A percentile compares a stretch with the other conserved stretches of the same genome.
These are phyloP conservation scores for Dothideomycetes sp. DNA, from an alignment of 2,329 filamentous ascomycete species.

Conservation along the genomic window DNA sequence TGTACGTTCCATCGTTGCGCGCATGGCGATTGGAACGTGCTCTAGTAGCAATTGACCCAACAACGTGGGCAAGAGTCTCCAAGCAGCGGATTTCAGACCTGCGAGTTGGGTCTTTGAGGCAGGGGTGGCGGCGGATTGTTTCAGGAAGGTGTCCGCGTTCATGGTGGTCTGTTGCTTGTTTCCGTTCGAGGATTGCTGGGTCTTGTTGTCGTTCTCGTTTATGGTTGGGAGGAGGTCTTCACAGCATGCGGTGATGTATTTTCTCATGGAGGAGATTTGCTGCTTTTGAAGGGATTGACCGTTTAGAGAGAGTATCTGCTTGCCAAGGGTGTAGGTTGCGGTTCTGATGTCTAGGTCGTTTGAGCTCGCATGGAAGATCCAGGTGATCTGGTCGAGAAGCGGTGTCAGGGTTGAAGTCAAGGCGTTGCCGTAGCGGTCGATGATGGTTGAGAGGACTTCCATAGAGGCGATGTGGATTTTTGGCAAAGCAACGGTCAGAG, in stretches of 20 bases:
- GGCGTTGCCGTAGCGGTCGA: conserved; percentile 49
- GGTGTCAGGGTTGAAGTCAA: conserved; percentile 53
- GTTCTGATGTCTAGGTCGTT: conserved; percentile 46
- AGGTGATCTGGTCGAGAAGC: conserved; percentile 61
- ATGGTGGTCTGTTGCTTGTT: conserved; percentile 32
- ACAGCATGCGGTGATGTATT: conserved; percentile 60
- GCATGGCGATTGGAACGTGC: conserved; percentile 59
- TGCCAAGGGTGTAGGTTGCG: conserved; percentile 51
- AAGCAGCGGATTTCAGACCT: conserved; percentile 49
- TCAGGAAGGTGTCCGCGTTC: conserved; percentile 67
- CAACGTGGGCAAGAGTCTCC: conserved; percentile 50
- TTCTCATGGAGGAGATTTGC: conserved; percentile 53
- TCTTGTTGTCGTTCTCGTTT: conserved; percentile 21
- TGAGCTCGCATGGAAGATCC: conserved; percentile 54
- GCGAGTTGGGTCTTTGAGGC: conserved; percentile 27
- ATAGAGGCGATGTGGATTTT: conserved; percentile 65
- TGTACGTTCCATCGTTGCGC: conserved; percentile 70
- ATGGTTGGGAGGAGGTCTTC: conserved; percentile 54
- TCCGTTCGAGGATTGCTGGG: conserved; percentile 30
- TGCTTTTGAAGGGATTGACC: conserved; percentile 60
- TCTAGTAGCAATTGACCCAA: conserved; percentile 57
- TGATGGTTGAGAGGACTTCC: conserved; percentile 49
- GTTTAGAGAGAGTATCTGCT: conserved; percentile 49
- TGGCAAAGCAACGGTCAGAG: conserved; percentile 64
- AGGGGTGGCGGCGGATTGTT: conserved; percentile 18